Evolutionary conservation across 2,329 filamentous ascomycete species (phyloP).

Genomic region (Fusarium brachygibbosum): DNA sequence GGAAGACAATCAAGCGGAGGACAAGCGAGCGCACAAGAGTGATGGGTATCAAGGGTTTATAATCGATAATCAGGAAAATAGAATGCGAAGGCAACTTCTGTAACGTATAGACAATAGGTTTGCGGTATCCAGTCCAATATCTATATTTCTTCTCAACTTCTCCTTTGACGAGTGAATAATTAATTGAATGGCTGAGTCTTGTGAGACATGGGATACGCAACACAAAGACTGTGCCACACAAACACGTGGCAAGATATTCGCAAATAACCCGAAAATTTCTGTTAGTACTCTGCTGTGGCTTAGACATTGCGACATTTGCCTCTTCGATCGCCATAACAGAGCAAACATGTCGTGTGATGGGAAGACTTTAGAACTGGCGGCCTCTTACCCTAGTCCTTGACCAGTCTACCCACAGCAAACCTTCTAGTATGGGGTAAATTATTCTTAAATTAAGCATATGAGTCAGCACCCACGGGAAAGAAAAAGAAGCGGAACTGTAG

Average conservation of each 20-base stretch:
- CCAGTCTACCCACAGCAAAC: not conserved
- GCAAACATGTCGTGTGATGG: not conserved
- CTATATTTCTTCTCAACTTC: too few relatives aligned
- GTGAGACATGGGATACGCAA: not conserved
- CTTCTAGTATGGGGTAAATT: conserved; percentile 10
- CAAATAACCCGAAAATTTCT: not conserved
- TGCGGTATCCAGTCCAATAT: too few relatives aligned
- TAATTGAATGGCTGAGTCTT: too few relatives aligned
- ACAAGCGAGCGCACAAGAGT: too few relatives aligned
- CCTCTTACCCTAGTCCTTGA: not conserved
- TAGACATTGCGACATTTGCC: not conserved
- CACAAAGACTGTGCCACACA: not conserved
- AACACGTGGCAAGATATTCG: not conserved
- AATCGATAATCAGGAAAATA: too few relatives aligned
- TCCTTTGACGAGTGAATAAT: too few relatives aligned
- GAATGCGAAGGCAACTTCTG: too few relatives aligned
- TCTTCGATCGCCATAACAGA: not conserved
- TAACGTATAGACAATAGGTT: too few relatives aligned
- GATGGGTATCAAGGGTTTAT: too few relatives aligned
- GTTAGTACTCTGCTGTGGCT: not conserved
- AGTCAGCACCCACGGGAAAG: conserved; percentile 4
- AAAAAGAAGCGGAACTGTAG: not conserved
- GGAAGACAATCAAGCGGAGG: too few relatives aligned
- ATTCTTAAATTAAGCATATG: conserved; percentile 9
- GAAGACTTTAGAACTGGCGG: not conserved